phyloP scores from a whole-genome alignment of 2,329 filamentous ascomycete genomes.

The Coniella vitis region DNA sequence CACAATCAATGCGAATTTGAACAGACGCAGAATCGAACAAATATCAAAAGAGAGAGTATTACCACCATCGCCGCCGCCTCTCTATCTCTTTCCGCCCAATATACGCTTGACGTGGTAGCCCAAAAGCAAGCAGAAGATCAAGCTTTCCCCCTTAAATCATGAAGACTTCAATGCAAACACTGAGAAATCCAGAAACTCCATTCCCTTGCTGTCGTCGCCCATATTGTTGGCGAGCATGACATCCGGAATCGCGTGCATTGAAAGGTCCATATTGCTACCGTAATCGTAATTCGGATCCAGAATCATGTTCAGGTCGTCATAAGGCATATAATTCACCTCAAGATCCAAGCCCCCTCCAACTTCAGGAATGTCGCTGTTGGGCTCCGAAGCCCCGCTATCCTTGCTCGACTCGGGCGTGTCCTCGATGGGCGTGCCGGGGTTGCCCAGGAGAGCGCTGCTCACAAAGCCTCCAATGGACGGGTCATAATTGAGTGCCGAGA shows the following conservation, averaged over 20 bases:
- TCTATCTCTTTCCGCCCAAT: too few species aligned
- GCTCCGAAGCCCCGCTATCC: conserved; percentile 52
- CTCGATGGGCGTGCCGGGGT: conserved; percentile 47
- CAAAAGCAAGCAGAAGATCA: not conserved
- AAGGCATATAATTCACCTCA: conserved; percentile 39
- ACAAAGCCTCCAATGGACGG: conserved; percentile 39
- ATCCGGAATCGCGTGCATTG: conserved; percentile 3
- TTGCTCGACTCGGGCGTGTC: conserved; percentile 60
- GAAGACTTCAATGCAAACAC: conserved; percentile 33
- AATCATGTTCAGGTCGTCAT: conserved; percentile 24
- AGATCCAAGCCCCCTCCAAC: conserved; percentile 43
- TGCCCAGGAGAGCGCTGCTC: conserved; percentile 46
- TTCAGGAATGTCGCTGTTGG: conserved; percentile 56
- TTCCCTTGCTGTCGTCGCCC: conserved; percentile 39
- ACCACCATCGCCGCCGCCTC: too few species aligned
- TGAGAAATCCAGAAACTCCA: conserved; percentile 39
- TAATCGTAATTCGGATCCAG: conserved; percentile 27
- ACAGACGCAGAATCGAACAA: too few species aligned
- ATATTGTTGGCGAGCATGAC: conserved; percentile 36
- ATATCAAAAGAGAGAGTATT: too few species aligned
- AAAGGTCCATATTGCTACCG: conserved; percentile 3
- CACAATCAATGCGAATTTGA: not conserved
- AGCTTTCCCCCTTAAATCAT: not conserved
- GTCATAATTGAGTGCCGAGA: conserved; percentile 34
- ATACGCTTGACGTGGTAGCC: too few species aligned